phyloP scores from a whole-genome alignment of 768 basidiomycete species.

The Kwoniella newhampshirensis region DNA sequence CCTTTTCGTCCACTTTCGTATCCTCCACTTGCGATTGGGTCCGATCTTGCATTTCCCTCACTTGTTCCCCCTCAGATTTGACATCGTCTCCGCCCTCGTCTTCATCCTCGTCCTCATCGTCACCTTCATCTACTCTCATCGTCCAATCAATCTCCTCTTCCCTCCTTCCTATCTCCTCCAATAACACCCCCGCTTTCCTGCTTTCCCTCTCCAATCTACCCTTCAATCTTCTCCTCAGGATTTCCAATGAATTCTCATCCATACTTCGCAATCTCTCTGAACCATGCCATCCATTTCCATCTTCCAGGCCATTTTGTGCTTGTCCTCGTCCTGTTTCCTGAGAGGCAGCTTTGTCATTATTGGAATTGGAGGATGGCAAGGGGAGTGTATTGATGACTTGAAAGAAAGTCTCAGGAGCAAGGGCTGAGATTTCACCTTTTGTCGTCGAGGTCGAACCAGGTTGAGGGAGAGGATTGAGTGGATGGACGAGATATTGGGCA shows the following conservation, averaged over 20 bases:
- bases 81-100: slow-evolving; percentile 10
- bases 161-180: slow-evolving; percentile 23
- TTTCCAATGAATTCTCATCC: slow-evolving; percentile 17
- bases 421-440: slow-evolving; percentile 2
- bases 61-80: slow-evolving; percentile 3
- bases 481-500: slow-evolving; percentile 32
- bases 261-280: slow-evolving; percentile 20
- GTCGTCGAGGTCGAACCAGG: background rate
- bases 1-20: slow-evolving; percentile 1
- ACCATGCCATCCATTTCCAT: slow-evolving; percentile 6
- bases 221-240: slow-evolving; percentile 11
- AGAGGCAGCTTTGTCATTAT: background rate
- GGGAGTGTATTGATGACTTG: slow-evolving; percentile 35
- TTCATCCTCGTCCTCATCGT: slow-evolving; percentile 22
- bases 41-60: no score
- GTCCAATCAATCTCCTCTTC: slow-evolving; percentile 31
- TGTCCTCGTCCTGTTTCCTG: background rate
- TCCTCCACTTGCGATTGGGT: slow-evolving; percentile 13
- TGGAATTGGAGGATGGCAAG: slow-evolving; percentile 9
- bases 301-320: background rate
- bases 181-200: slow-evolving; percentile 9
- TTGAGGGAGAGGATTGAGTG: slow-evolving; percentile 35
- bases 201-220: slow-evolving; percentile 20
- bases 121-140: slow-evolving; percentile 27
- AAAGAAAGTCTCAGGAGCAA: slow-evolving; percentile 40